These are phyloP conservation scores for Solanum hybrid DNA, from an alignment of 305 asterid species.

Conservation along the genomic window DNA sequence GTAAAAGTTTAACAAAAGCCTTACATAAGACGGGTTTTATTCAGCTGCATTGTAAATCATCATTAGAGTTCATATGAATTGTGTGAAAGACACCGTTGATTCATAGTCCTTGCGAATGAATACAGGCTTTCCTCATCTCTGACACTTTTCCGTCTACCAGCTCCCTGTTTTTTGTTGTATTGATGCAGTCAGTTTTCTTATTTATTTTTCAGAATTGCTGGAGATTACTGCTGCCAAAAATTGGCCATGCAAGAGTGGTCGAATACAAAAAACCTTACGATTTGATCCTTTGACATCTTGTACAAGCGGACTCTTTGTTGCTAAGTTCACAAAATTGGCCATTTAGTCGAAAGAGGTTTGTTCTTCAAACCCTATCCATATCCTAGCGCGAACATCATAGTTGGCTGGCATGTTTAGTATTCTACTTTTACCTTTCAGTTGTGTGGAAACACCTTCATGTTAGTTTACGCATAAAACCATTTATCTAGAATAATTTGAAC, in stretches of 20 bases:
- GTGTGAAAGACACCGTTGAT: neutral
- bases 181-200: neutral
- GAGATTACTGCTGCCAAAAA: slow-evolving; percentile 53
- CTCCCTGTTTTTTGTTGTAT: neutral
- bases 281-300: slow-evolving; percentile 72
- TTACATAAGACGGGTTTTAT: neutral
- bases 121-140: neutral
- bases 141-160: neutral
- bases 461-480: neutral
- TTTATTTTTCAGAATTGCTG: slow-evolving; percentile 48
- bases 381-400: neutral
- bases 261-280: slow-evolving; percentile 52
- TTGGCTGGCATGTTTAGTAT: neutral
- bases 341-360: slow-evolving; percentile 15
- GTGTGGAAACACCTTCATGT: neutral
- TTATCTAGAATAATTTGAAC: neutral
- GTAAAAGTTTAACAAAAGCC: neutral
- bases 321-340: slow-evolving; percentile 66
- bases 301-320: slow-evolving; percentile 82
- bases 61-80: neutral
- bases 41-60: neutral
- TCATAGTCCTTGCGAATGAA: neutral
- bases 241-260: slow-evolving; percentile 75
- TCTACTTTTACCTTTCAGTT: neutral
- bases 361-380: neutral